A percentile compares a stretch with the other conserved stretches of the same genome.
phyloP scores from a whole-genome alignment of 2,329 filamentous ascomycete genomes.

The Penicillium oxalicum region DNA sequence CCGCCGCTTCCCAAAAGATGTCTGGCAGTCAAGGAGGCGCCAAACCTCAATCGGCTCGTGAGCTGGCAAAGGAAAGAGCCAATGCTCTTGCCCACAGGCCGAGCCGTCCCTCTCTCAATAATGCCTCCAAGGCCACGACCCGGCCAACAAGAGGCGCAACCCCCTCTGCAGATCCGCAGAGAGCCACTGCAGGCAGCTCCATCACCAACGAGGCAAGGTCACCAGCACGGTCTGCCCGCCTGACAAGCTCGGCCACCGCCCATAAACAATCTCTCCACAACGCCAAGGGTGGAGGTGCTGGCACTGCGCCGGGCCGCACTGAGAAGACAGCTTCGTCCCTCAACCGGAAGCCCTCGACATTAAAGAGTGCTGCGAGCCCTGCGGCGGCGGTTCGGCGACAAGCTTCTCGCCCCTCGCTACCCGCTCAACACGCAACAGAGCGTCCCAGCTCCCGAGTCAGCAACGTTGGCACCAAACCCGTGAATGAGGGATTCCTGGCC shows the following conservation, averaged over 20 bases:
- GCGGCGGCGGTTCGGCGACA: slow-evolving; percentile 25
- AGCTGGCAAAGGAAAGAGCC: slow-evolving; percentile 26
- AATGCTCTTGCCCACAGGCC: slow-evolving; percentile 27
- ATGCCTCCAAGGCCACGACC: slow-evolving; percentile 22
- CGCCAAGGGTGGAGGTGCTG: slow-evolving; percentile 25
- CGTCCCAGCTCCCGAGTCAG: slow-evolving; percentile 40
- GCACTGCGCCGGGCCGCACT: slow-evolving; percentile 24
- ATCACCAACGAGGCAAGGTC: slow-evolving; percentile 32
- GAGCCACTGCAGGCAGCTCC: slow-evolving; percentile 18
- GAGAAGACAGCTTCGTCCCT: slow-evolving; percentile 23
- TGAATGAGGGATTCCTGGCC: slow-evolving; percentile 45
- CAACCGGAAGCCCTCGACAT: slow-evolving; percentile 33
- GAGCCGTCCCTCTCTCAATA: slow-evolving; percentile 28
- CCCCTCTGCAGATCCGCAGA: slow-evolving; percentile 25
- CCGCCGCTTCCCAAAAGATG: slow-evolving; percentile 18
- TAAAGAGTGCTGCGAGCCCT: slow-evolving; percentile 24
- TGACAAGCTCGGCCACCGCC: slow-evolving; percentile 37
- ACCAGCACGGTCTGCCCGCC: slow-evolving; percentile 36
- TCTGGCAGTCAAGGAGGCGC: slow-evolving; percentile 14
- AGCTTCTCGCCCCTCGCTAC: slow-evolving; percentile 29
- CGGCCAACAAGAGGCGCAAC: slow-evolving; percentile 26
- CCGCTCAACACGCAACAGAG: slow-evolving; percentile 25
- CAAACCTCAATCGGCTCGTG: slow-evolving; percentile 24
- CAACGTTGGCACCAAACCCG: slow-evolving; percentile 31
- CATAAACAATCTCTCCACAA: slow-evolving; percentile 35